Percentiles rank a stretch among this genome's conserved stretches.
phyloP scores from a whole-genome alignment of 805 yeast genomes.

The Candida rishiriensis region DNA sequence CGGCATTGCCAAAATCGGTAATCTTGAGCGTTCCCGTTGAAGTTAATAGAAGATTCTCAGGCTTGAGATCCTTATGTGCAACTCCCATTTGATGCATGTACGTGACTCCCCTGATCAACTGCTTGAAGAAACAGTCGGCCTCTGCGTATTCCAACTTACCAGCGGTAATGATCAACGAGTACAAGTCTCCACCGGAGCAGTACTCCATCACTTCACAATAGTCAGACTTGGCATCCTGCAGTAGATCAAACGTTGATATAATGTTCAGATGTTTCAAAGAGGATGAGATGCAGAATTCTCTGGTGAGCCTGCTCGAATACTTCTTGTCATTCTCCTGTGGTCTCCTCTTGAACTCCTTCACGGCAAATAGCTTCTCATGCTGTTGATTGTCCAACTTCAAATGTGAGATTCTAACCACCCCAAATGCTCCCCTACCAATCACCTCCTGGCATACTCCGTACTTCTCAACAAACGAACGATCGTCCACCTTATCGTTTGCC shows the following conservation, averaged over 20 bases:
- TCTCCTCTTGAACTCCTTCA: conserved; percentile 73
- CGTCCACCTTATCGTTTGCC: conserved; percentile 27
- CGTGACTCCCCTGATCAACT: conserved; percentile 73
- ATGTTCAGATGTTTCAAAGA: conserved; percentile 75
- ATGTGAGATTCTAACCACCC: conserved; percentile 87
- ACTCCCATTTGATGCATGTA: conserved; percentile 91
- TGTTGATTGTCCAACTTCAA: conserved; percentile 36
- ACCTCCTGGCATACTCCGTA: conserved; percentile 95
- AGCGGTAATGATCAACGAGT: conserved; percentile 65
- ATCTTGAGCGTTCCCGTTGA: conserved; percentile 71
- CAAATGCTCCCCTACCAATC: conserved; percentile 91
- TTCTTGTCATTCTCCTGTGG: conserved; percentile 59
- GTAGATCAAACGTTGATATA: conserved; percentile 68
- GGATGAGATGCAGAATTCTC: conserved; percentile 79
- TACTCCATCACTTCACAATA: conserved; percentile 85
- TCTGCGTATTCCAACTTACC: conserved; percentile 79
- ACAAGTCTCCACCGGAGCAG: conserved; percentile 78
- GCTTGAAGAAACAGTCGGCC: conserved; percentile 89
- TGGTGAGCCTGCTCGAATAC: conserved; percentile 68
- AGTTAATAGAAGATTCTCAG: conserved; percentile 76
- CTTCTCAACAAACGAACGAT: conserved; percentile 70
- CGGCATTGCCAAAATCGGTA: conserved; percentile 85
- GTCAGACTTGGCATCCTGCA: conserved; percentile 78
- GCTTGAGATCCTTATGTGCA: conserved; percentile 84
- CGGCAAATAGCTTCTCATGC: conserved; percentile 63